Evolutionary conservation across 805 yeast genomes (phyloP).

Genomic region (Yamadazyma takamatsuzukensis): DNA sequence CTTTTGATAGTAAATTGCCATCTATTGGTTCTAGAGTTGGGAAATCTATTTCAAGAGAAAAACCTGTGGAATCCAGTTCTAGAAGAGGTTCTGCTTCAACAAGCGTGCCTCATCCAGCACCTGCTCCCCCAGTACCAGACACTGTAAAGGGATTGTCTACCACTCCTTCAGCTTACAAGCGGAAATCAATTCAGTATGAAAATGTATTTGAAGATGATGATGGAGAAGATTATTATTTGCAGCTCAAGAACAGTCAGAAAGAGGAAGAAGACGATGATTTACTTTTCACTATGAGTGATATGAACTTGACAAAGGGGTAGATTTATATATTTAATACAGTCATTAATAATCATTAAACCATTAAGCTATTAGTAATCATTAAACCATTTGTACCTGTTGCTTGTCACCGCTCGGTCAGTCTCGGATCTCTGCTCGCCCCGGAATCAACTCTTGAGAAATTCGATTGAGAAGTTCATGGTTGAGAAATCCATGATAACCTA

Average conservation of each 20-base stretch:
- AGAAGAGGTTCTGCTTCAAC: conserved; percentile 2
- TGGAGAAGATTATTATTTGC: conserved; percentile 38
- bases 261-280: conserved; percentile 56
- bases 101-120: neutral
- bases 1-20: conserved; percentile 19
- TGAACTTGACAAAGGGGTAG: conserved; percentile 44
- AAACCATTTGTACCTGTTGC: no score
- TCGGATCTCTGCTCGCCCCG: no score
- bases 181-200: conserved; percentile 28
- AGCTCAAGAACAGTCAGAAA: conserved; percentile 6
- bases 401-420: no score
- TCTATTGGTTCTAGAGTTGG: conserved; percentile 31
- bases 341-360: no score
- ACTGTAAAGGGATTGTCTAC: conserved; percentile 31
- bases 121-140: neutral
- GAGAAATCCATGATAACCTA: no score
- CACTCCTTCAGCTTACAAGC: conserved; percentile 29
- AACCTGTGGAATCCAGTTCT: neutral
- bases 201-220: conserved; percentile 45
- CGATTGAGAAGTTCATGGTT: no score
- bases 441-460: no score
- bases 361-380: no score
- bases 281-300: conserved; percentile 70
- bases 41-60: conserved; percentile 21
- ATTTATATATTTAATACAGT: neutral